Evolutionary conservation across 805 yeast species (phyloP).

Genomic region (Nakazawaea wickerhamii): DNA sequence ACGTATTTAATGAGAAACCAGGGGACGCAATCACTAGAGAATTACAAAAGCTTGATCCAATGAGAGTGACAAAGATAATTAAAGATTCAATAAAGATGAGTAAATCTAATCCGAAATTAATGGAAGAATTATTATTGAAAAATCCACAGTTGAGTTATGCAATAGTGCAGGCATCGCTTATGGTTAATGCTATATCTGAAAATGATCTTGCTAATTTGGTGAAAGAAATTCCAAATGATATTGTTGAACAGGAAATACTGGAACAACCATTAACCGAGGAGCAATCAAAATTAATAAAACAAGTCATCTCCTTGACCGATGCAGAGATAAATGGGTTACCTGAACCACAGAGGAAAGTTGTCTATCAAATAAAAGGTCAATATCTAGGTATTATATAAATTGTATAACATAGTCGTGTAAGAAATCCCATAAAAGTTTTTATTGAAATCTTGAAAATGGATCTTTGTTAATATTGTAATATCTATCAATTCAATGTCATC

Average conservation of each 20-base stretch:
- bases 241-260: slow-evolving; percentile 15
- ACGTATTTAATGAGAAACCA: slow-evolving; percentile 26
- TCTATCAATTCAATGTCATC: slow-evolving; percentile 30
- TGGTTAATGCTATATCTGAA: slow-evolving; percentile 25
- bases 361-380: slow-evolving; percentile 21
- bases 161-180: slow-evolving; percentile 64
- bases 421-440: slow-evolving; percentile 17
- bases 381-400: slow-evolving; percentile 8
- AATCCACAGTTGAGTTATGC: slow-evolving; percentile 85
- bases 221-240: slow-evolving; percentile 17
- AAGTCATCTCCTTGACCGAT: slow-evolving; percentile 47
- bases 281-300: slow-evolving; percentile 42
- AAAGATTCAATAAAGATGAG: slow-evolving; percentile 58
- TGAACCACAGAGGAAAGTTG: slow-evolving; percentile 41
- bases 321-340: slow-evolving; percentile 46
- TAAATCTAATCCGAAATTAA: slow-evolving; percentile 47
- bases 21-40: slow-evolving; percentile 41
- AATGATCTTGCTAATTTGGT: slow-evolving; percentile 21
- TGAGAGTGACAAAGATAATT: slow-evolving; percentile 42
- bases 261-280: slow-evolving; percentile 23
- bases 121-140: slow-evolving; percentile 53
- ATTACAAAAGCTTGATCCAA: slow-evolving; percentile 40
- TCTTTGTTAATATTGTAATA: too few relatives aligned
- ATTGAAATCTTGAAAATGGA: not conserved
- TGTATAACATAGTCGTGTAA: slow-evolving; percentile 11